Percentiles rank a stretch among this genome's conserved stretches.
phyloP scores from a whole-genome alignment of 768 basidiomycete genomes.

The Tricholoma terreum region DNA sequence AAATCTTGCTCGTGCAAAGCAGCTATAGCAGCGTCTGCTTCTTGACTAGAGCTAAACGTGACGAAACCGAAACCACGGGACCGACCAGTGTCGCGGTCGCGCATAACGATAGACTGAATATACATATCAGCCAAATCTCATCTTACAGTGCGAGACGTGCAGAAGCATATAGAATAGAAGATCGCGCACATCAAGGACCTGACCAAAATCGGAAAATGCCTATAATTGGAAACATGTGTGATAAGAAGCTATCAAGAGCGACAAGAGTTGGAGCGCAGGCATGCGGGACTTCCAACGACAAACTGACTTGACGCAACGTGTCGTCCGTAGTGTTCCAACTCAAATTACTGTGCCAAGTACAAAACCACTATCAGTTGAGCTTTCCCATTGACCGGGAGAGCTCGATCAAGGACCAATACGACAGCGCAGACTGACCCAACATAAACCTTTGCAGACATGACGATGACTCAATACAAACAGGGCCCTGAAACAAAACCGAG shows the following conservation, averaged over 20 bases:
- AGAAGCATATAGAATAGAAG: constrained; percentile 32
- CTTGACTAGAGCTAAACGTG: constrained; percentile 56
- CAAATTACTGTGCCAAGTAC: constrained; percentile 74
- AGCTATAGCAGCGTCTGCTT: constrained; percentile 77
- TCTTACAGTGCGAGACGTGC: constrained; percentile 25
- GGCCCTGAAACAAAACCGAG: constrained; percentile 55
- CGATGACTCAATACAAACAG: constrained; percentile 58
- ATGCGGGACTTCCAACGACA: constrained; percentile 35
- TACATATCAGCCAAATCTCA: constrained; percentile 38
- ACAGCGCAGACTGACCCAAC: constrained; percentile 86
- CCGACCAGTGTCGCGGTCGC: constrained; percentile 96
- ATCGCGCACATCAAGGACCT: constrained; percentile 88
- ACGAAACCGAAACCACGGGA: constrained; percentile 98
- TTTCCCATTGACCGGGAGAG: constrained; percentile 47
- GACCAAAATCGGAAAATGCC: constrained; percentile 83
- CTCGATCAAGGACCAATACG: constrained; percentile 42
- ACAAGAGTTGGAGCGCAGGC: constrained; percentile 30
- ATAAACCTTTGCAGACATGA: constrained; percentile 85
- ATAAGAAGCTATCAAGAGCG: constrained; percentile 44
- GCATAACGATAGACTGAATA: constrained; percentile 91
- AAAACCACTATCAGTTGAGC: constrained; percentile 58
- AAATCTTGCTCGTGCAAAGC: constrained; percentile 87
- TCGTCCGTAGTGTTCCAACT: constrained; percentile 98
- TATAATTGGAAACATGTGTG: constrained; percentile 51
- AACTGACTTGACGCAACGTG: constrained; percentile 81